Evolutionary conservation across 768 basidiomycete genomes (phyloP), one percentile per base, ranked within the genome.

Genomic region (Rhizopogon vinicolor): DNA sequence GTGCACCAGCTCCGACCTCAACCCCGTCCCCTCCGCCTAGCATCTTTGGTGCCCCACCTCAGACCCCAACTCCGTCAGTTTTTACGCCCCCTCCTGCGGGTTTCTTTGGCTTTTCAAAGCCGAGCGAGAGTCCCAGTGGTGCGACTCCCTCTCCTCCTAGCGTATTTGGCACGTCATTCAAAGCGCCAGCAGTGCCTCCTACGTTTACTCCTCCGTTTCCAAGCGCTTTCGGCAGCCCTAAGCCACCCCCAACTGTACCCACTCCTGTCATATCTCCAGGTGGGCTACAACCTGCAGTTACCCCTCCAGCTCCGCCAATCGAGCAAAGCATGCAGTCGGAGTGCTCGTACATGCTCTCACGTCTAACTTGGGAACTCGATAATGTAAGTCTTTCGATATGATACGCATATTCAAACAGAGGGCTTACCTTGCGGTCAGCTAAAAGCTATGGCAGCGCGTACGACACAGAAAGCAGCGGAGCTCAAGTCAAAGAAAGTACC

Each of bases 321-420:
- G 79, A 84, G 56, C 78, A 82, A 52, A 84, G 86, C 9, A 82
- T 93, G 80, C 87, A 89, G 61, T 75, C 76, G 16, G 85, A 91
- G 63, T 86, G 86, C 59, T 60, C 65, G 3, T 44, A 74, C 35
- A 72, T 93, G 35, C 73, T 85, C 41, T 53, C 58, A 1, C 69
- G 65, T 12, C 65, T 90, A 41, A 64, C 58, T 2, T 74, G 70
- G 39, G 87, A 91, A 57, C 68, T 93, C 0, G 72, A 81, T 25
- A 70, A 75, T 41, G 91, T 91, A 65, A 62, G 84, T 75, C 41
- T 45, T 42, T 8, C 4, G 12, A 37, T 5, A 8, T 33, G 8
- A 33, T 3, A 14, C 25, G 7, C 9, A 14, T 1, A 22, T 50
- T 29, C 12, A 39, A 33, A 31, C 16, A 9, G 18, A 16, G 14